Evolutionary conservation across 2,329 filamentous ascomycete species (phyloP), one percentile per base, ranked within the genome.

Genomic region (Pyricularia sp.): DNA sequence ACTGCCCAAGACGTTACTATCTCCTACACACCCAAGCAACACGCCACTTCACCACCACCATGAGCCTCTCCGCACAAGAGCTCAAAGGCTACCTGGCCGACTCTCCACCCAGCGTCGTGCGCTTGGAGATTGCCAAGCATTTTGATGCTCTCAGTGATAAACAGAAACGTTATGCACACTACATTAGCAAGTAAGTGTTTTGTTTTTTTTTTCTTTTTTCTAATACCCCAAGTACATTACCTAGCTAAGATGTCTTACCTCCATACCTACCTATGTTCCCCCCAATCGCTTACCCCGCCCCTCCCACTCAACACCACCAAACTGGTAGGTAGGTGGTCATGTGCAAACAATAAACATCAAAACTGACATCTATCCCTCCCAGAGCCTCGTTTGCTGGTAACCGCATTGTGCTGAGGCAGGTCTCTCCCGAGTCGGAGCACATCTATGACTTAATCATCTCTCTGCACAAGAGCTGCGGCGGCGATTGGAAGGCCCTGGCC

Each of bases 101-200:
- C 76, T 88, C 88, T 68, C 94, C 94, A 60, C 94, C 94, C 0
- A 89, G 88, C 62, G 86, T 97, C 65, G 93, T 97, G 66, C 86
- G 88, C 62, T 84, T 99, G 62, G 88, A 91, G 75, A 94, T 97
- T 75, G 91, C 91, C 78, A 90, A 91, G 73, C 93, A 97, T 77
- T 99, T 97, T 71, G 89, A 93, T 65, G 85, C 87, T 44, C 77
- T 94, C 67, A 82, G 78, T 64, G 84, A 90, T 71, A 81, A 89
- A 73, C 86, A 96, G 79, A 62, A 93, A 79, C 87, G 89, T 73
- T 97, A 97, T 81, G 90, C 93, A 68, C 93, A 97, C 78, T 92
- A 88, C 73, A 90, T 96, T 73, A 91, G 88, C 83, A 85, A 84
- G 88, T 90, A 81, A 70, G 80, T 49, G 5, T 49, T 19, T 49